Percentiles rank a stretch among this genome's conserved stretches.
Evolutionary conservation across 805 yeast genomes (phyloP).

Genomic region (Lipomyces spencermartinsiae): DNA sequence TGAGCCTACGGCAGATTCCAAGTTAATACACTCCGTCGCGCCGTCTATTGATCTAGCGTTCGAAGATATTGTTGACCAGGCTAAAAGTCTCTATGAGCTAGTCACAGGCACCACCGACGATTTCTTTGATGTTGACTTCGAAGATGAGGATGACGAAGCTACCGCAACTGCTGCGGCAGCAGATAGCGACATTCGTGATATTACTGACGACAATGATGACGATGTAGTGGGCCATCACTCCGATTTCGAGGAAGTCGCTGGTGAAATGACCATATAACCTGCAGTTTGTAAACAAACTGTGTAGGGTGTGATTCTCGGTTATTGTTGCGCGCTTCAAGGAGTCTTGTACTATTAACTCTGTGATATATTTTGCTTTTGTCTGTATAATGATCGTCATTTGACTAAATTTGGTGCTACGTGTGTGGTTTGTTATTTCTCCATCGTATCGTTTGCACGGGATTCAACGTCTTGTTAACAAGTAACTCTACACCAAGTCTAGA

Average conservation of each 20-base stretch:
- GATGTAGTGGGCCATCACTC: constrained; percentile 15
- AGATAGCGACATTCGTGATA: constrained; percentile 18
- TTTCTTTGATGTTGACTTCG: constrained; percentile 94
- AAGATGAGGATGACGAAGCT: constrained; percentile 79
- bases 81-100: constrained; percentile 71
- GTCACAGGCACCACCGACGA: constrained; percentile 95
- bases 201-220: constrained; percentile 12
- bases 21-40: constrained; percentile 55
- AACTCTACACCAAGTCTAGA: constrained; percentile 22
- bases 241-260: constrained; percentile 35
- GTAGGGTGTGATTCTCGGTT: background rate
- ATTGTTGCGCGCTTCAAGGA: background rate
- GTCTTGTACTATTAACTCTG: background rate
- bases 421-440: background rate
- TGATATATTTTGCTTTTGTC: background rate
- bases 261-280: constrained; percentile 36
- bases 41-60: constrained; percentile 88
- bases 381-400: background rate
- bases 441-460: background rate
- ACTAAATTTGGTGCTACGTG: background rate
- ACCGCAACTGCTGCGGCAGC: constrained; percentile 26
- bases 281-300: background rate
- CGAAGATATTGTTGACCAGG: constrained; percentile 87
- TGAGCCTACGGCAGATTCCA: constrained; percentile 41
- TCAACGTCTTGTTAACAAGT: constrained; percentile 10